Percentiles rank a stretch among this genome's conserved stretches.
These are phyloP conservation scores for Dissophora globulifera DNA, from an alignment of 192 early-diverging fungal genomes.

Conservation along the genomic window DNA sequence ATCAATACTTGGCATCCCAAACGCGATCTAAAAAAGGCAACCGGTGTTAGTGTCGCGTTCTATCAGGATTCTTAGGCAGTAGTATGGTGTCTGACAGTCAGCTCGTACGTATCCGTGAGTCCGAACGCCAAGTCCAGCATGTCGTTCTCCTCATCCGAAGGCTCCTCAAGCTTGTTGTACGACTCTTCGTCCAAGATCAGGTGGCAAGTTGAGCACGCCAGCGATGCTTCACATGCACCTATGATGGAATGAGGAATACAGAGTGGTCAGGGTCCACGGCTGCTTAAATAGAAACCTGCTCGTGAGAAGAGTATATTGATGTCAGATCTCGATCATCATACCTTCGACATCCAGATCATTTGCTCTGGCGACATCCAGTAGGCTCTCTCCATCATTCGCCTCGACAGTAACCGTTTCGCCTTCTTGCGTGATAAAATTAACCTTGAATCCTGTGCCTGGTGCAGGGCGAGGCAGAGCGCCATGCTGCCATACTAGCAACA, in stretches of 20 bases:
- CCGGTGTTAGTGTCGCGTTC: too few relatives aligned
- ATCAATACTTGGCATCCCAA: constrained; percentile 94
- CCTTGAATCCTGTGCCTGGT: constrained; percentile 58
- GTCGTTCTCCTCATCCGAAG: constrained; percentile 97
- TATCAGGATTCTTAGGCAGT: too few relatives aligned
- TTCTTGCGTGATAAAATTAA: constrained; percentile 89
- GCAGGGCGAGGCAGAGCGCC: constrained; percentile 44
- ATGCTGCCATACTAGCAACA: constrained; percentile 28
- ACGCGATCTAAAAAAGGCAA: constrained; percentile 87
- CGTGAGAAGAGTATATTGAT: not conserved
- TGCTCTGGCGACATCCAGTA: constrained; percentile 92
- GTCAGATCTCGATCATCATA: constrained; percentile 18
- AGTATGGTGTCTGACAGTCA: too few relatives aligned
- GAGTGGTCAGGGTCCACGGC: not conserved
- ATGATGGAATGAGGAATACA: constrained; percentile 6
- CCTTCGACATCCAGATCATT: constrained; percentile 96
- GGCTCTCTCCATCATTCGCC: constrained; percentile 85
- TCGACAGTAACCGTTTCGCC: constrained; percentile 79
- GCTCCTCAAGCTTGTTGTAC: constrained; percentile 89
- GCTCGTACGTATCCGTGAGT: constrained; percentile 89
- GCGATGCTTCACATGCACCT: constrained; percentile 95
- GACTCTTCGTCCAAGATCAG: constrained; percentile 85
- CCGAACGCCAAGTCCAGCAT: constrained; percentile 98
- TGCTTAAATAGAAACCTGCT: not conserved
- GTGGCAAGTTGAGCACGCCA: constrained; percentile 96